Base-by-base conservation (phyloP, 2,329 filamentous ascomycete genomes). In the Emericellopsis cladophorae region DNA sequence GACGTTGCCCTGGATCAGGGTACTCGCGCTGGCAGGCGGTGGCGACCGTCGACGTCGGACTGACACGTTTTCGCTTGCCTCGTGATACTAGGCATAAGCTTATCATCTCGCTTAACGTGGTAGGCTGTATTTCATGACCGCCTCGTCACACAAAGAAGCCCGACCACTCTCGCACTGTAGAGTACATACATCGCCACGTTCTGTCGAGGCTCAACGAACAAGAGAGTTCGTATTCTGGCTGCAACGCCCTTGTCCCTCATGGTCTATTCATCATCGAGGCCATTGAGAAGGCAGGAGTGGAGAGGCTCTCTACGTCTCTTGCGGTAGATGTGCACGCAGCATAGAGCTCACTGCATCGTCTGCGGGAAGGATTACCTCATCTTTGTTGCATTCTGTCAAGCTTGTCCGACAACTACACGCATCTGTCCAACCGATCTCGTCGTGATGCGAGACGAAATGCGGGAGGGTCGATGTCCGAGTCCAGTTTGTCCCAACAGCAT, bases 331-430 rank as follows among this genome's bases (percentile, higher is more conserved):
- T 77, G 74, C 66, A 67, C 59, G 56, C 70, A 74, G 68, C 59
- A 75, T 60, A 66, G 60, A 50, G 67, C 68, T 53, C 59, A 66
- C 55, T 77, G 74, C 66, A 68, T 67, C 62, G 72, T 71, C 52
- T 77, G 73, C 65, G 65, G 72, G 63, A 76, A 73, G 59, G 61
- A 65, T 49, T 76, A 76, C 55, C 64, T 77, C 51, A 56, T 74
- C 53, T 76, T 69, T 62, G 67, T 77, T 59, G 62, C 67, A 49
- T 75, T 77, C 50, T 78, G 74, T 51, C 59, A 59, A 47, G 51
- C 62, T 38, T 72, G 66, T 46, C 69, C 67, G 48, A 70, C 69
- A 32, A 70, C 71, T 23, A 49, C 67, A 41, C 34, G 68, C 48
- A 46, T 45, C 41, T 77, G 73, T 49, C 69, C 67, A n/a, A 49